Percentiles rank a stretch among this genome's conserved stretches.
Conservation (phyloP, 1,139 yeast species). For the Candida anutae region DNA sequence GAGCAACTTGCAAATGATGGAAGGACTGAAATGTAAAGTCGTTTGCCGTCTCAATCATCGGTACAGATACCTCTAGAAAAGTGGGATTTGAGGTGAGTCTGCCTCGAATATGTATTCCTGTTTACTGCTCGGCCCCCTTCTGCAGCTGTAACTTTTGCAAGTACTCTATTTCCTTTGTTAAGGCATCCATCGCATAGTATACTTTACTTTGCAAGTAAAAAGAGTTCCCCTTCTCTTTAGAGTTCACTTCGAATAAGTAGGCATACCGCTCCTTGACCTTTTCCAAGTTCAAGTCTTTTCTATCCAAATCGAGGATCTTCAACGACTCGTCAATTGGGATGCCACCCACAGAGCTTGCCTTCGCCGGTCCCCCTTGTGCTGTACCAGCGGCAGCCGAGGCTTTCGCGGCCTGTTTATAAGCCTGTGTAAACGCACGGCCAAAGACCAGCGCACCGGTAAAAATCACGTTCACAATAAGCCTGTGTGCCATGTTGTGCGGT, state of each 20-base stretch:
- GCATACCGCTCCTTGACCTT: conserved; percentile 69
- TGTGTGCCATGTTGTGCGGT: conserved; percentile 61
- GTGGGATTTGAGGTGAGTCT: no score
- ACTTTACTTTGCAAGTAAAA: conserved; percentile 90
- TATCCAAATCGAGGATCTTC: conserved; percentile 78
- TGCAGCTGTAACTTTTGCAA: conserved; percentile 25
- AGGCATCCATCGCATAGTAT: conserved; percentile 53
- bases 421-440: conserved; percentile 94
- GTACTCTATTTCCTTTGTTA: conserved; percentile 40
- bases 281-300: conserved; percentile 45
- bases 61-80: no score
- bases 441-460: conserved; percentile 94
- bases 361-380: conserved; percentile 44
- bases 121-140: no score
- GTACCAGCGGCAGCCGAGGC: conserved; percentile 67
- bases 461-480: conserved; percentile 80
- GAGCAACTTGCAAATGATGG: no score
- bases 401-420: conserved; percentile 92
- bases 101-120: no score
- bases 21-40: no score
- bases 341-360: conserved; percentile 57
- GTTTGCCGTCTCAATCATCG: no score
- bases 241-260: conserved; percentile 78
- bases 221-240: conserved; percentile 90
- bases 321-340: conserved; percentile 83